Percentiles rank a stretch among this genome's conserved stretches.
These are phyloP conservation scores for Xylariomycetidae sp. DNA, from an alignment of 2,329 filamentous ascomycete genomes.

Conservation along the genomic window DNA sequence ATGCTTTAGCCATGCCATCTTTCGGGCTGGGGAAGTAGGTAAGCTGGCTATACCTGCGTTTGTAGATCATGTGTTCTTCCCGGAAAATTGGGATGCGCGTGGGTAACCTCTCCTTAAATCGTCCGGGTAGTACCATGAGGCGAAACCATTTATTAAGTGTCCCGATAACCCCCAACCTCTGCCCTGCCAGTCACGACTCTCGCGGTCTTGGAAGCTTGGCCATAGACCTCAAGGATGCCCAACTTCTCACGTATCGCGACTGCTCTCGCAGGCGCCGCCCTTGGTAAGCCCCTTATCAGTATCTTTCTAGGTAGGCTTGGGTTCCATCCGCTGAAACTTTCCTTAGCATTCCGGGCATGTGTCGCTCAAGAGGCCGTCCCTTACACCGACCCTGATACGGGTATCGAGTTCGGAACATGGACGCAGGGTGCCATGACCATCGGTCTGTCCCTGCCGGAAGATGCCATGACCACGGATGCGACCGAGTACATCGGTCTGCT, in stretches of 20 bases:
- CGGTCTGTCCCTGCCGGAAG: slow-evolving; percentile 23
- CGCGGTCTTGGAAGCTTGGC: slow-evolving; percentile 19
- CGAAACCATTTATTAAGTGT: slow-evolving; percentile 21
- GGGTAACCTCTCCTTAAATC: too few species aligned
- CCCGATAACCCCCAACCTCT: slow-evolving; percentile 10
- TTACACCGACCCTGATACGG: slow-evolving; percentile 26
- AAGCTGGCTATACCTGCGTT: too few species aligned
- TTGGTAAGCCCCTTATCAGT: slow-evolving; percentile 17
- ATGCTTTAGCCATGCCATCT: too few species aligned
- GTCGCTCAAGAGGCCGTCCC: slow-evolving; percentile 21
- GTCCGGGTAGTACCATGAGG: slow-evolving; percentile 8
- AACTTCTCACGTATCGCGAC: slow-evolving; percentile 23
- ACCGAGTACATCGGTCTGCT: slow-evolving; percentile 26
- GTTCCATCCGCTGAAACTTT: too few species aligned
- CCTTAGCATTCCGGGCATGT: slow-evolving; percentile 22
- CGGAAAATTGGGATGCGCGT: slow-evolving; percentile 25
- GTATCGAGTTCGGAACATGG: slow-evolving; percentile 27
- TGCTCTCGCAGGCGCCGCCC: slow-evolving; percentile 24
- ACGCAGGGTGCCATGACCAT: slow-evolving; percentile 20
- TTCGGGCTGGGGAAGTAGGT: too few species aligned
- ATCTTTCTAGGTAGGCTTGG: slow-evolving; percentile 3
- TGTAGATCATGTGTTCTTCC: slow-evolving; percentile 17
- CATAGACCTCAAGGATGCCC: slow-evolving; percentile 23
- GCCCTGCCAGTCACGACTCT: slow-evolving; percentile 9
- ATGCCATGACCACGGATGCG: slow-evolving; percentile 24